Base-by-base conservation (phyloP, 768 basidiomycete species). In the Boletus sensibilis region DNA sequence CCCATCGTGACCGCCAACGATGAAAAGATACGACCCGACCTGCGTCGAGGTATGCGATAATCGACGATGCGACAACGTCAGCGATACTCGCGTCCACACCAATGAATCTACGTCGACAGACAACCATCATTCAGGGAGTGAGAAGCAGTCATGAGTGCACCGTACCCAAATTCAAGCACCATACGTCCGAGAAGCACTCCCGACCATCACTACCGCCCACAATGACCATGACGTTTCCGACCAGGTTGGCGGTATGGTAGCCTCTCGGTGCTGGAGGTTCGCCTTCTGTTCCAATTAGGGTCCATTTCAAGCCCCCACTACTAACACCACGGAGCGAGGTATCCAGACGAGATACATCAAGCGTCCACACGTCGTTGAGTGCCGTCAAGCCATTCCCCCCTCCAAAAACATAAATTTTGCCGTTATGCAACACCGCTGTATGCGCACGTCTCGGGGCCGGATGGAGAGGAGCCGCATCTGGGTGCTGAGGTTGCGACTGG, bases 301-400 rank as follows among this genome's bases (percentile, higher is more conserved):
- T 77, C 89, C 88, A 90, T 31, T 74, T 75, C 71, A 87, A 72
- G 41, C 45, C 53, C n/a, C 52, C 59, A 10, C 33, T 44, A 4
- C 18, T 13, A 10, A 41, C 40, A 18, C 58, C 58, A 37, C 64
- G 66, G 20, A 63, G 54, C 5, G 63, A 72, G n/a, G 56, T 58
- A n/a, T 71, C 67, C 40, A 72, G 62, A 49, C 77, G 74, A 34
- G 74, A 79, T 0, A 88, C 82, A 55, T 96, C 92, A 23, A 96
- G 75, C 16, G 87, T 84, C 93, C 94, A 96, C 20, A 95, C 75
- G 69, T 97, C 94, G 62, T 92, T 91, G 53, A 97, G 77, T 0
- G 95, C 94, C n/a, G 82, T 82, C 75, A 88, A 77, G 0, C 95
- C 95, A 56, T 93, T 95, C 3, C 95, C 94, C n/a, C 95, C 94